Base-by-base conservation (phyloP, 768 basidiomycete species). In the Omphalotus guepiniiformis region DNA sequence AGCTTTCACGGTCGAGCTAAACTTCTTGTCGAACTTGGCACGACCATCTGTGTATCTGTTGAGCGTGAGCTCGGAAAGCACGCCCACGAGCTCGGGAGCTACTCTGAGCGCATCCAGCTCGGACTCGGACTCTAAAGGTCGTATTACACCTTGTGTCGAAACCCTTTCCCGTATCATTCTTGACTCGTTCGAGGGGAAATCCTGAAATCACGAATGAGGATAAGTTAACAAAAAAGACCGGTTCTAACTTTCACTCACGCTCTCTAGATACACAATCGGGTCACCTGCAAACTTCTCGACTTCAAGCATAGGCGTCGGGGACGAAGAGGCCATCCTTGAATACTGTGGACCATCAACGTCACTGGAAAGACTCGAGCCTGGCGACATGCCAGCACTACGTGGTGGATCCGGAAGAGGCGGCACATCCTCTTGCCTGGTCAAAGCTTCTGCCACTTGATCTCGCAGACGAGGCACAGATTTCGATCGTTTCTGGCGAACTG, bases 121-220 rank as follows among this genome's bases (percentile, higher is more conserved):
- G 12, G 63, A 58, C 54, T 83, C 79, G 0, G 83, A 69, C 54
- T 97, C 94, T 28, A 99, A 68, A 0, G 87, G 74, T 15, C 93
- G 80, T n/a, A 92, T 70, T n/a, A 83, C 63, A 6, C 96, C 96
- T 8, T 75, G 76, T 1, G 83, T 88, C 1, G 87, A 85, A 22
- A 98, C 82, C 16, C 96, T 78, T 65, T 98, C 95, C 28, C 95
- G 80, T 46, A 98, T 89, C 83, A 98, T 96, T 29, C 74, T 69
- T 7, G 35, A 39, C 42, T 76, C 76, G 49, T 63, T 63, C 70
- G 72, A 74, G 12, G 54, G 52, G 51, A 25, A 58, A 52, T 50
- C 69, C 64, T 38, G 35, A 16, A 23, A 15, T 2, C 18, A 23
- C 6, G 1, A 21, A 9, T n/a, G 19, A 36, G 26, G 6, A 22